Evolutionary conservation across 2,329 filamentous ascomycete genomes (phyloP).

Genomic region (Verticillium nubilum): DNA sequence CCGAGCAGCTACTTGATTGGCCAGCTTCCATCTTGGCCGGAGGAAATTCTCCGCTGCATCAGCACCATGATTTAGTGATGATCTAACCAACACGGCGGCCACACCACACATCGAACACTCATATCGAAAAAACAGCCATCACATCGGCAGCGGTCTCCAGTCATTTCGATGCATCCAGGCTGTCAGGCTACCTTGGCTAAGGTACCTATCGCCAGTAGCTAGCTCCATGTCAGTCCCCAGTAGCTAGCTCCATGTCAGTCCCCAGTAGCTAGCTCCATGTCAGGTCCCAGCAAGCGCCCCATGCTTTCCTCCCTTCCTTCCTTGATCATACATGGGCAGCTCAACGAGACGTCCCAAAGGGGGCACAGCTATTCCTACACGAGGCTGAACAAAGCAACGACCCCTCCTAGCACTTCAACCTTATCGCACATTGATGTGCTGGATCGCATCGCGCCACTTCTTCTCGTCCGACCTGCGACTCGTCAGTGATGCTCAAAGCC

Average conservation of each 20-base stretch:
- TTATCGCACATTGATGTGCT: conserved; percentile 37
- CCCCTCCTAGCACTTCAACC: not conserved
- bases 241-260: not conserved
- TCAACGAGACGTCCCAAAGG: not conserved
- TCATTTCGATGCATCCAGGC: too few relatives aligned
- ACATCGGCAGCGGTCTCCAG: too few relatives aligned
- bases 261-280: not conserved
- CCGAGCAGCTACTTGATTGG: not conserved
- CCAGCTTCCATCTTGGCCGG: not conserved
- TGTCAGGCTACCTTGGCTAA: too few relatives aligned
- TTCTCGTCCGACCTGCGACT: conserved; percentile 60
- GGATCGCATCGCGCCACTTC: conserved; percentile 77
- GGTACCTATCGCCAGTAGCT: not conserved
- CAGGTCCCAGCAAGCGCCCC: not conserved
- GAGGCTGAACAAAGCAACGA: not conserved
- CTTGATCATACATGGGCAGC: not conserved
- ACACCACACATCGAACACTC: not conserved
- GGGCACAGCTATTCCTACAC: not conserved
- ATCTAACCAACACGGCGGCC: not conserved
- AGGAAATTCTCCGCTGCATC: not conserved
- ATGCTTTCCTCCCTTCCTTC: not conserved
- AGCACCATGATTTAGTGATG: not conserved
- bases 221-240: not conserved
- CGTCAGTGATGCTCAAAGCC: conserved; percentile 10
- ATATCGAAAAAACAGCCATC: too few relatives aligned